A percentile compares a stretch with the other conserved stretches of the same genome.
Evolutionary conservation across 208 protist genomes (phyloP).

Genomic region (Leishmania gerbilli): DNA sequence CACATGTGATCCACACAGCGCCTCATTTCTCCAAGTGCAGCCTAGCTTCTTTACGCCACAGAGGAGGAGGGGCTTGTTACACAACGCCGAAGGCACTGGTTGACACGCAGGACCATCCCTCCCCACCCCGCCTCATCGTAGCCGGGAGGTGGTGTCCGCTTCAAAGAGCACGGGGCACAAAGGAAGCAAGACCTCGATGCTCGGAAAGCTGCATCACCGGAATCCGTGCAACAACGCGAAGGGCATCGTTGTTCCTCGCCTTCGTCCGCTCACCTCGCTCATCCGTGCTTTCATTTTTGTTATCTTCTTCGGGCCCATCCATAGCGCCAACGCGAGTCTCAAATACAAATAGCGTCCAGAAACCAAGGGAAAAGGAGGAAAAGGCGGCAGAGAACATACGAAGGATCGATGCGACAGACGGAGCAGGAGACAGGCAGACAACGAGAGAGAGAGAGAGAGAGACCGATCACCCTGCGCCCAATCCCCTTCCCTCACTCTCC

Average conservation of each 20-base stretch:
- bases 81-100: neutral
- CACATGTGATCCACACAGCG: neutral
- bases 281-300: neutral
- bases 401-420: neutral
- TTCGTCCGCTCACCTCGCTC: neutral
- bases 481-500: neutral
- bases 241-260: neutral
- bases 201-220: neutral
- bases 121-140: neutral
- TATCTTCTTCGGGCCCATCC: neutral
- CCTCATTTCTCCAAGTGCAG: neutral
- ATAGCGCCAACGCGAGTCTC: constrained; percentile 1
- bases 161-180: neutral
- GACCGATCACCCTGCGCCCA: neutral
- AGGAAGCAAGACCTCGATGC: neutral
- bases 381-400: neutral
- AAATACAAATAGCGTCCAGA: neutral
- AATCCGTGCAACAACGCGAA: neutral
- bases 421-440: neutral
- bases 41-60: neutral
- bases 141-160: neutral
- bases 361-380: neutral
- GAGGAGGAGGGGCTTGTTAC: neutral
- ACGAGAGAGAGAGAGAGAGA: neutral
- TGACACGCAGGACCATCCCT: neutral